phyloP scores from a whole-genome alignment of 208 protist genomes.

The Crithidia sp. region DNA sequence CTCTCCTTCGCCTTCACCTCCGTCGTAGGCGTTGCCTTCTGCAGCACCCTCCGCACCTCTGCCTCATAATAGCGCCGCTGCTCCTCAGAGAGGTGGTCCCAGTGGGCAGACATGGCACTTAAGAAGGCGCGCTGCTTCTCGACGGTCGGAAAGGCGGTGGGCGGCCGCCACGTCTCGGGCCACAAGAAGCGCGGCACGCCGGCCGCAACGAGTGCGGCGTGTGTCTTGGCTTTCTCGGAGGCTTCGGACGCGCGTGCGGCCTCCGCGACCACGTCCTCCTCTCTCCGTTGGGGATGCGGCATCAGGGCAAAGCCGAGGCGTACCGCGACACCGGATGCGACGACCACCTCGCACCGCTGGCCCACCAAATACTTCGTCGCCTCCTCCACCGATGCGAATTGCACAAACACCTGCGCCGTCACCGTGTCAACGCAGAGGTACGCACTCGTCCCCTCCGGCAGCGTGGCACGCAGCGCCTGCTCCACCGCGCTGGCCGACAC shows the following conservation, averaged over 20 bases:
- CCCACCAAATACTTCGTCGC: constrained; percentile 55
- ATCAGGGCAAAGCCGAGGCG: constrained; percentile 28
- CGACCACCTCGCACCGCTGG: constrained; percentile 33
- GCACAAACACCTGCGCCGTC: constrained; percentile 30
- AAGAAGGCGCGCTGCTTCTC: constrained; percentile 66
- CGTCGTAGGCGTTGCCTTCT: background rate
- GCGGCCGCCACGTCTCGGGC: constrained; percentile 52
- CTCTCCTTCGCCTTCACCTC: background rate
- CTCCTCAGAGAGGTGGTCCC: constrained; percentile 61
- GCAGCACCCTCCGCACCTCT: constrained; percentile 57
- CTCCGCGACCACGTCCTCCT: constrained; percentile 17
- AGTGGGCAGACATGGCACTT: constrained; percentile 61
- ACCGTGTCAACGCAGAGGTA: constrained; percentile 15
- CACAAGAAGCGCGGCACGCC: constrained; percentile 42
- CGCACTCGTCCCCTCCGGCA: constrained; percentile 3
- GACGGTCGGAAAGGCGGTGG: constrained; percentile 44
- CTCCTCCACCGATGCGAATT: constrained; percentile 52
- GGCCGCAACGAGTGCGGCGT: constrained; percentile 10
- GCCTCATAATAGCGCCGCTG: constrained; percentile 87
- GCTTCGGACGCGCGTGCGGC: constrained; percentile 8
- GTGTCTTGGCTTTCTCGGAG: constrained; percentile 1
- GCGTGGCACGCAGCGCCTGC: constrained; percentile 19
- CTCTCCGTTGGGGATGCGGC: constrained; percentile 15
- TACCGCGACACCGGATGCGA: constrained; percentile 14
- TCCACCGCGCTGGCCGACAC: constrained; percentile 31